Evolutionary conservation across 2,329 filamentous ascomycete species (phyloP).

Genomic region (Talaromyces sp.): DNA sequence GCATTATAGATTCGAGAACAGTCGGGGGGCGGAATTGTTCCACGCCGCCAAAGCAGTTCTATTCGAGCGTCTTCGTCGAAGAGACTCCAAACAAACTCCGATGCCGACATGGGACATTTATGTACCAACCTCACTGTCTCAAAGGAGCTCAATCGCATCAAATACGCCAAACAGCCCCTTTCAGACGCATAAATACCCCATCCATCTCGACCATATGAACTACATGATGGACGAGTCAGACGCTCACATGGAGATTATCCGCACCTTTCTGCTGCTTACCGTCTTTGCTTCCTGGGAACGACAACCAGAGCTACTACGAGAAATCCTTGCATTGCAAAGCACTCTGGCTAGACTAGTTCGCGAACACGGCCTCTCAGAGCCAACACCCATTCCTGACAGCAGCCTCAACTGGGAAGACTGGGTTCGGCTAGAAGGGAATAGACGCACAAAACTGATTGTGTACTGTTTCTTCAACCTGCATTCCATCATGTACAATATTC

Average conservation of each 20-base stretch:
- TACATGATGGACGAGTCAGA: conserved; percentile 39
- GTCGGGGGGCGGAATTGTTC: conserved; percentile 52
- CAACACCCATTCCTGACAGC: conserved; percentile 23
- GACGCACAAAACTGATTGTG: conserved; percentile 52
- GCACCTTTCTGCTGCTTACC: conserved; percentile 50
- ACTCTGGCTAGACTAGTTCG: conserved; percentile 52
- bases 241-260: conserved; percentile 46
- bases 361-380: conserved; percentile 46
- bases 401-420: conserved; percentile 49
- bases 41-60: conserved; percentile 53
- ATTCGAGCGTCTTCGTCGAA: conserved; percentile 46
- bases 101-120: conserved; percentile 38
- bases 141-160: conserved; percentile 36
- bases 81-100: conserved; percentile 43
- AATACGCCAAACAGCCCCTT: conserved; percentile 41
- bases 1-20: conserved; percentile 46
- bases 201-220: conserved; percentile 27
- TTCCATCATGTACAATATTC: conserved; percentile 58
- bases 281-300: conserved; percentile 57
- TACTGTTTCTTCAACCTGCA: conserved; percentile 58
- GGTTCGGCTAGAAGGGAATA: conserved; percentile 49
- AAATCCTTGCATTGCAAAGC: conserved; percentile 54
- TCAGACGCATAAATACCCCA: conserved; percentile 31
- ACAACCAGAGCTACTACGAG: conserved; percentile 52
- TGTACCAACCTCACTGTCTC: conserved; percentile 32